Evolutionary conservation across 139 green algal genomes (phyloP).

Genomic region (Coelastrella sp.): DNA sequence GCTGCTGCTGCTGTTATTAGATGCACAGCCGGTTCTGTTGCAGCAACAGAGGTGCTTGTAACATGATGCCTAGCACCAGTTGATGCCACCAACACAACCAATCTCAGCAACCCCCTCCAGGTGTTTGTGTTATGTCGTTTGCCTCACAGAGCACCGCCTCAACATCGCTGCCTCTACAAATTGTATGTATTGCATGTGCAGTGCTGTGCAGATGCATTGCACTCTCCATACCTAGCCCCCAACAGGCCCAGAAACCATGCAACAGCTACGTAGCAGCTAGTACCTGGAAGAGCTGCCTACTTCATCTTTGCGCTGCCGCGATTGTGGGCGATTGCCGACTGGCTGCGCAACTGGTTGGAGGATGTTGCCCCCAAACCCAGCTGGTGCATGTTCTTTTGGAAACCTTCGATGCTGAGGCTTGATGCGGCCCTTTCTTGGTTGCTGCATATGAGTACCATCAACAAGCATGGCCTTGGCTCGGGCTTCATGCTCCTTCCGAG

Average conservation of each 20-base stretch:
- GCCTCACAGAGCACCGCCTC: too few relatives aligned
- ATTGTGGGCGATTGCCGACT: not conserved
- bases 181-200: not conserved
- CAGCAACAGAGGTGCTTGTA: too few relatives aligned
- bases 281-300: slow-evolving; percentile 36
- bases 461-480: slow-evolving; percentile 14
- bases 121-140: too few relatives aligned
- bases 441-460: not conserved
- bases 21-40: too few relatives aligned
- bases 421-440: not conserved
- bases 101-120: too few relatives aligned
- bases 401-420: not conserved
- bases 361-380: not conserved
- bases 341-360: not conserved
- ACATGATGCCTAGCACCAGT: too few relatives aligned
- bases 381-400: not conserved
- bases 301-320: slow-evolving; percentile 1
- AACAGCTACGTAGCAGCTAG: not conserved
- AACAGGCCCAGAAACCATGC: not conserved
- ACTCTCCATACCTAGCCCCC: too few relatives aligned
- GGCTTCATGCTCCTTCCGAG: slow-evolving; percentile 5
- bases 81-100: too few relatives aligned
- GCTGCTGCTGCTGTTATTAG: not conserved
- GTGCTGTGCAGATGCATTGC: not conserved
- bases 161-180: not conserved